Base-by-base conservation (phyloP, 2,329 filamentous ascomycete species). In the Xylariaceae sp. region DNA sequence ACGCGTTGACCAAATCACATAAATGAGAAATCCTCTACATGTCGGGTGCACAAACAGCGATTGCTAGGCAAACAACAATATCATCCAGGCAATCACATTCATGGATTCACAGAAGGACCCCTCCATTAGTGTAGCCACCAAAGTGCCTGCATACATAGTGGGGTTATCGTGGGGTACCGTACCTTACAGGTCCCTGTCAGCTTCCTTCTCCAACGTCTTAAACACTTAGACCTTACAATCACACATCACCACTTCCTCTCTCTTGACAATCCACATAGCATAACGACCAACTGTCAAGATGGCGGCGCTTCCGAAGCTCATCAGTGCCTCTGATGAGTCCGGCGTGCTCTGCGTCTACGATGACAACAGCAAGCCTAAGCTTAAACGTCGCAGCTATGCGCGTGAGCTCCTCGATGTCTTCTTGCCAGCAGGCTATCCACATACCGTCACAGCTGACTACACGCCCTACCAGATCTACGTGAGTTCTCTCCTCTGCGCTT, bases 361-460 rank as follows among this genome's bases (percentile, higher is more conserved):
- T 68, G 63, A 77, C 0, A 59, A 82, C 77, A 61, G 85, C 72
- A 69, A 75, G 70, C 62, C 63, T n/a, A 63, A 62, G 57, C 55
- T 64, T 45, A 65, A 64, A 14, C 52, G 40, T 3, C 61, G 63
- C 44, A 58, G 59, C 56, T 61, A 63, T 41, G 60, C 58, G 60
- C 79, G 78, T 59, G 70, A 71, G 14, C 54, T 79, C 7, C 70
- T 92, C 37, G 87, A 91, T 64, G 84, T 93, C 24, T 96, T 96
- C 70, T 81, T 96, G 1, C 93, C 93, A 0, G 87, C 90, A 1
- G 92, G 92, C n/a, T 97, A 89, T 73, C 93, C 92, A 1, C 85
- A 92, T 64, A 95, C 88, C 45, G 93, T 97, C 26, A 94, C 89
- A 1, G 78, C 85, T 12, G 92, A 97, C 74, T 97, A 97, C 74